These are phyloP conservation scores for Angomonas ambiguus DNA, from an alignment of 208 protist genomes.

Conservation along the genomic window DNA sequence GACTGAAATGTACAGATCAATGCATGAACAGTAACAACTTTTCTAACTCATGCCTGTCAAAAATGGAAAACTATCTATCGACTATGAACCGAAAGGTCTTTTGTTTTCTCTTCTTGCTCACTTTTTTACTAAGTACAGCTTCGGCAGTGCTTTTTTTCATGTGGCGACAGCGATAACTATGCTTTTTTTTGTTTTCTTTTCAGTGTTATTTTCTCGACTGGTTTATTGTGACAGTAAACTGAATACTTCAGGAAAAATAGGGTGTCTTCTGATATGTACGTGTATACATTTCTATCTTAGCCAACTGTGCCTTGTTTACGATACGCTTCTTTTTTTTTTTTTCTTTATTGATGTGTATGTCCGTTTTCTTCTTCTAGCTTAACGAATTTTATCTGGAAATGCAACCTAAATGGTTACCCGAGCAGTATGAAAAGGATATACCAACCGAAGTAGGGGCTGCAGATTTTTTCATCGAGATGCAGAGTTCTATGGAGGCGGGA, in stretches of 20 bases:
- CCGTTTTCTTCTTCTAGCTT: background rate
- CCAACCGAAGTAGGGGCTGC: background rate
- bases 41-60: background rate
- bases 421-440: background rate
- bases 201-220: background rate
- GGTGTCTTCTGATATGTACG: too few species aligned
- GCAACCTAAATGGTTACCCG: background rate
- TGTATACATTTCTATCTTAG: background rate
- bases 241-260: background rate
- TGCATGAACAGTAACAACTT: background rate
- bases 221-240: background rate
- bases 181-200: conserved; percentile 4
- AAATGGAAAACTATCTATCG: background rate
- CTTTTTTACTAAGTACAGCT: background rate
- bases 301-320: background rate
- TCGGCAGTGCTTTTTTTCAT: background rate
- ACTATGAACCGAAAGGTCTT: background rate
- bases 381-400: background rate
- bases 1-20: background rate
- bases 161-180: background rate
- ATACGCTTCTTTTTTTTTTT: conserved; percentile 7
- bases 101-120: background rate
- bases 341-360: background rate
- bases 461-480: background rate
- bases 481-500: background rate